A percentile compares a stretch with the other conserved stretches of the same genome.
Conservation (phyloP, 2,329 filamentous ascomycete species). For the Verticillium zaregamsianum region DNA sequence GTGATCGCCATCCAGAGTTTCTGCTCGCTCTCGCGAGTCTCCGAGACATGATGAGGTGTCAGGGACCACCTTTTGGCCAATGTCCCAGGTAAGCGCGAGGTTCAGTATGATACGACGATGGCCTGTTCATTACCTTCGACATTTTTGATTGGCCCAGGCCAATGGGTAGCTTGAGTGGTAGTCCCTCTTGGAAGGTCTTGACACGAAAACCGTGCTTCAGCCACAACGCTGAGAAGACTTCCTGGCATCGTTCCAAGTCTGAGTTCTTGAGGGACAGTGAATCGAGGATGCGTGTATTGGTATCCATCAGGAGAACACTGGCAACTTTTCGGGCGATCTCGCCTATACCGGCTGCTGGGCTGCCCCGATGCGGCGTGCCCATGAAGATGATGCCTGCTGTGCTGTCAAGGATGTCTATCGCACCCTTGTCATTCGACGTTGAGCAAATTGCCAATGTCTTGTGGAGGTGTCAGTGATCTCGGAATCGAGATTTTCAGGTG, state of each 20-base stretch:
- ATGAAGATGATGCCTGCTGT: constrained; percentile 11
- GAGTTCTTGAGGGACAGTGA: constrained; percentile 6
- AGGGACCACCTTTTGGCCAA: constrained; percentile 10
- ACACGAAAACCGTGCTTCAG: constrained; percentile 11
- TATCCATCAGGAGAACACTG: constrained; percentile 6
- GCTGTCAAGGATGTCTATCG: constrained; percentile 5
- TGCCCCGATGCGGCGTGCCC: constrained; percentile 14
- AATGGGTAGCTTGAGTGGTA: constrained; percentile 7
- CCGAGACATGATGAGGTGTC: constrained; percentile 14
- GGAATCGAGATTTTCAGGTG: background rate
- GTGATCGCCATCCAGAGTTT: constrained; percentile 14
- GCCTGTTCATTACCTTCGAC: background rate
- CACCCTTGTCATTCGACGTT: background rate
- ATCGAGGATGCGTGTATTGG: constrained; percentile 6
- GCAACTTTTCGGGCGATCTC: constrained; percentile 1
- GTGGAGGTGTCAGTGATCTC: background rate
- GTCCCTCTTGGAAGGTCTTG: constrained; percentile 16
- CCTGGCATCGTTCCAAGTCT: constrained; percentile 14
- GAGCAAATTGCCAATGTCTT: constrained; percentile 1
- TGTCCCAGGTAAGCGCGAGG: background rate
- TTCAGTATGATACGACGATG: too few species aligned
- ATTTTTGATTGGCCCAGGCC: constrained; percentile 6
- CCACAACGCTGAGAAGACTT: constrained; percentile 13
- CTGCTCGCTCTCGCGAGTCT: constrained; percentile 11
- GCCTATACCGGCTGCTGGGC: constrained; percentile 7